Conservation (phyloP, 1,284 basidiomycete species). For the Fomes fomentarius region DNA sequence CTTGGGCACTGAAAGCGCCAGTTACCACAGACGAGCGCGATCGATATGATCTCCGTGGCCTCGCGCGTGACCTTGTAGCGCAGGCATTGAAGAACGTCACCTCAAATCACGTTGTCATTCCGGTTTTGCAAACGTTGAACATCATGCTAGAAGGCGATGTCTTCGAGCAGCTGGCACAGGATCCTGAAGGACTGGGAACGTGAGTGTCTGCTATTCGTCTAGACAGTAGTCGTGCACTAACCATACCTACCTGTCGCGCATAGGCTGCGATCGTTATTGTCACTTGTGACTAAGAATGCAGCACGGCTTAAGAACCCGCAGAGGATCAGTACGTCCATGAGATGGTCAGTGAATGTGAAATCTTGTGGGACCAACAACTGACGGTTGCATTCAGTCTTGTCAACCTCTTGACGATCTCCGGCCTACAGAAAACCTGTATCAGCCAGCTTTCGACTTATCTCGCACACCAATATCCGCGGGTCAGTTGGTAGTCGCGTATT, state of each 20-base stretch:
- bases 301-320: constrained; percentile 77
- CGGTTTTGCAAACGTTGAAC: constrained; percentile 76
- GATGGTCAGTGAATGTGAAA: constrained; percentile 58
- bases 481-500: constrained; percentile 33
- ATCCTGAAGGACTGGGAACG: constrained; percentile 52
- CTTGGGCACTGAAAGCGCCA: constrained; percentile 60
- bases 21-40: constrained; percentile 30
- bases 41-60: constrained; percentile 48
- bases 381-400: constrained; percentile 49
- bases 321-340: constrained; percentile 78
- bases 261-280: constrained; percentile 48
- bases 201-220: constrained; percentile 31
- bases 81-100: constrained; percentile 56
- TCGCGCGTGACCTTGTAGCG: constrained; percentile 59
- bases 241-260: constrained; percentile 6
- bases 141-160: constrained; percentile 70
- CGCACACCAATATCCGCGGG: constrained; percentile 78
- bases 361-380: background rate
- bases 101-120: constrained; percentile 76
- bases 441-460: constrained; percentile 62
- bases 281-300: constrained; percentile 61
- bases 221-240: constrained; percentile 17
- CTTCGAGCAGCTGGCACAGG: constrained; percentile 48
- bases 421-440: constrained; percentile 50
- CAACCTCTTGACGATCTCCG: constrained; percentile 59